Base-by-base conservation (phyloP, 2,329 filamentous ascomycete genomes). In the Fusarium sp. region DNA sequence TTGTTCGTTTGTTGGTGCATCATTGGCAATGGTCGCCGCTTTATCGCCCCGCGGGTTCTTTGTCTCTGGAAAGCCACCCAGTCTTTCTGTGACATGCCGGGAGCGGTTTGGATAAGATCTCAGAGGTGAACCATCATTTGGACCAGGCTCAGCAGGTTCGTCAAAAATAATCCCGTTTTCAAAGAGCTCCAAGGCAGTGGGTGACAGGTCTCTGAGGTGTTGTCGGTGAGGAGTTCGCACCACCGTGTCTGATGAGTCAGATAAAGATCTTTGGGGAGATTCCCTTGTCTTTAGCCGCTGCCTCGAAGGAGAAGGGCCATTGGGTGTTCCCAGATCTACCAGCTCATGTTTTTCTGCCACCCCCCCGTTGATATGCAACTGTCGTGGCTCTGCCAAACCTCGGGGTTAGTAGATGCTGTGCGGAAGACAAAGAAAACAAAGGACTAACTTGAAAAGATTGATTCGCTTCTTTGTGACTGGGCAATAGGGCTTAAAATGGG, bases 401-500 rank as follows among this genome's bases (percentile, higher is more conserved):
- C 22, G 35, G 42, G 42, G 64, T 78, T 38, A 78, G 69, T 58
- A 33, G 20, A 17, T 17, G 29, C 16, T 22, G 29, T 10, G 58
- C 14, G n/a, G n/a, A 16, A 31, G 36, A n/a, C 33, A 36, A 67
- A 35, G 69, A 27, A 27, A 44, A 12, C 31, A 67, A 58, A 70
- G 77, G 74, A 70, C 79, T 79, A 59, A 64, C 79, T 78, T 40
- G 71, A 67, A 3, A 74, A 62, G 3, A 70, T 68, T 24, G 78
- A 78, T 38, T 29, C 46, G 35, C 74, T 78, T 70, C 77, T 67
- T 33, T 75, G 62, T 70, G 86, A 87, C 75, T 87, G 84, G 22
- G 83, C 79, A 60, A 88, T 87, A 14, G 87, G 86, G 59, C 85
- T 88, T 53, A 89, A 74, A 9, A 80, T 80, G 12, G 87, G 86